phyloP scores from a whole-genome alignment of 2,329 filamentous ascomycete genomes.

The Setomelanomma holmii region DNA sequence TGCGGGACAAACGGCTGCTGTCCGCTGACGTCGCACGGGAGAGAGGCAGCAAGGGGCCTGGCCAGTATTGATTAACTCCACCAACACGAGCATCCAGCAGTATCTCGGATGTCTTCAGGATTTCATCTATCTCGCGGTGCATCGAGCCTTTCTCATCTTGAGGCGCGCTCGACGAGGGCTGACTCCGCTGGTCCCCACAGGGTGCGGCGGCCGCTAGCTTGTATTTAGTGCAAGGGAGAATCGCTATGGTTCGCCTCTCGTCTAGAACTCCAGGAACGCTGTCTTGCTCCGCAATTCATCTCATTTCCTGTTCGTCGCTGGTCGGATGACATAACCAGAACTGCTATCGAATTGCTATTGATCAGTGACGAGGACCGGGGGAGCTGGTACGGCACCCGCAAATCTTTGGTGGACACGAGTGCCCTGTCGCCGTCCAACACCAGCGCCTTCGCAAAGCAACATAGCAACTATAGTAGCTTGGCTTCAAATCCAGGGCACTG shows the following conservation, averaged over 20 bases:
- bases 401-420: no score
- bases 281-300: neutral
- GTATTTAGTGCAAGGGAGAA: neutral
- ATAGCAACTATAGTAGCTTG: no score
- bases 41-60: constrained; percentile 3
- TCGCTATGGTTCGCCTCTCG: neutral
- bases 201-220: neutral
- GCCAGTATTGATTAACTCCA: neutral
- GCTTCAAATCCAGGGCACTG: neutral
- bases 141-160: neutral
- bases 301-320: neutral
- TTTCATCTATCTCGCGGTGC: no score
- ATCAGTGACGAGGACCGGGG: neutral
- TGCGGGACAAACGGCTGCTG: constrained; percentile 4
- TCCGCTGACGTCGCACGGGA: constrained; percentile 13
- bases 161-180: neutral
- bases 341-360: neutral
- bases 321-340: neutral
- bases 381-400: no score
- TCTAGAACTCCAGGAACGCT: neutral
- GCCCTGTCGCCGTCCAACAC: no score
- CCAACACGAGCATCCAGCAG: neutral
- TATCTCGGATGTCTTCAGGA: no score
- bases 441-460: no score
- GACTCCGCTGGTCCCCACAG: neutral